These are phyloP conservation scores for Talaromyces sp. DNA, from an alignment of 2,329 filamentous ascomycete species.

Conservation along the genomic window DNA sequence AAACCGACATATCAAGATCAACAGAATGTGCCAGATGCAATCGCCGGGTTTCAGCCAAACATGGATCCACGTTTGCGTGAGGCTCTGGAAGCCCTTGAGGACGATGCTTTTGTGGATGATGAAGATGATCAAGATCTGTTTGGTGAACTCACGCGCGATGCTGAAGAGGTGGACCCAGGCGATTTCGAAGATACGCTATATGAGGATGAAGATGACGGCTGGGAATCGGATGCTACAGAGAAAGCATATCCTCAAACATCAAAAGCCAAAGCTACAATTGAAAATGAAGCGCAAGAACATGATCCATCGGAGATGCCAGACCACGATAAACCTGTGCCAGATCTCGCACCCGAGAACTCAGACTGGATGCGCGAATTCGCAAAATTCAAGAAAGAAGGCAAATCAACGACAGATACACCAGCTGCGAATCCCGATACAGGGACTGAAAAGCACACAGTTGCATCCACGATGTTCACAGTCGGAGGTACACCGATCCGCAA, in stretches of 20 bases:
- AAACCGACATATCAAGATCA: slow-evolving; percentile 83
- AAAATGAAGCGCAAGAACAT: slow-evolving; percentile 39
- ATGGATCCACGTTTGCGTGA: slow-evolving; percentile 94
- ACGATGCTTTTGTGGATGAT: slow-evolving; percentile 87
- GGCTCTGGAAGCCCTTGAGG: slow-evolving; percentile 87
- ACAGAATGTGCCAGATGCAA: slow-evolving; percentile 84
- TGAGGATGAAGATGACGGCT: slow-evolving; percentile 71
- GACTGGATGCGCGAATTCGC: slow-evolving; percentile 92
- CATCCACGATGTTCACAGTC: slow-evolving; percentile 51
- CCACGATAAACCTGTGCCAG: slow-evolving; percentile 38
- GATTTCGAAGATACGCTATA: slow-evolving; percentile 69
- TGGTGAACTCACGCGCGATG: slow-evolving; percentile 62
- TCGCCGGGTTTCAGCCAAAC: slow-evolving; percentile 92
- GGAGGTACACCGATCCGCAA: slow-evolving; percentile 63
- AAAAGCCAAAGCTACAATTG: slow-evolving; percentile 29
- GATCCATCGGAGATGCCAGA: slow-evolving; percentile 34
- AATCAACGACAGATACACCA: slow-evolving; percentile 28
- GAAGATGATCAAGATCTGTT: slow-evolving; percentile 81
- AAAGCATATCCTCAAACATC: slow-evolving; percentile 57
- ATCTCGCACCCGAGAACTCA: slow-evolving; percentile 61
- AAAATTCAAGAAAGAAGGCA: slow-evolving; percentile 81
- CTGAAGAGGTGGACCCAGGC: slow-evolving; percentile 67
- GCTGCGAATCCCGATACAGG: slow-evolving; percentile 28
- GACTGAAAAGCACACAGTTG: slow-evolving; percentile 39
- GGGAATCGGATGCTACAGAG: slow-evolving; percentile 91